Evolutionary conservation across 2,329 filamentous ascomycete genomes (phyloP).

Genomic region (Penicillium aurantiogriseum): DNA sequence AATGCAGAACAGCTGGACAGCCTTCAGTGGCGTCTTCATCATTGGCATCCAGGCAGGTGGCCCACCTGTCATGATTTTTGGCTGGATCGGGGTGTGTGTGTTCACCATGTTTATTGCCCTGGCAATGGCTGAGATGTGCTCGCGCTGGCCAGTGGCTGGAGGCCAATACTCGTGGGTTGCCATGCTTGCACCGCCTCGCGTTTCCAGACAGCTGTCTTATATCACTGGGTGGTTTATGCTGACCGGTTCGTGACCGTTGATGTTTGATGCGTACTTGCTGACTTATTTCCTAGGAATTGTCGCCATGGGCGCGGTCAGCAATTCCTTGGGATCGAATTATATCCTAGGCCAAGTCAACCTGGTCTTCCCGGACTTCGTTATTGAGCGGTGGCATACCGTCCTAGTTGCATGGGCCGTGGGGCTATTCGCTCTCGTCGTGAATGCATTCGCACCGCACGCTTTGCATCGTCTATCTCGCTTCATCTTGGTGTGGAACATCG

Average conservation of each 20-base stretch:
- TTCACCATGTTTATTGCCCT: conserved; percentile 52
- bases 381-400: conserved; percentile 57
- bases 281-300: conserved; percentile 24
- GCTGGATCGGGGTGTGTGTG: conserved; percentile 53
- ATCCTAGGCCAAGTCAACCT: conserved; percentile 55
- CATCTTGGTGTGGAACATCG: conserved; percentile 54
- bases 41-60: conserved; percentile 55
- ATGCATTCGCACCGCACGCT: conserved; percentile 50
- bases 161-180: conserved; percentile 58
- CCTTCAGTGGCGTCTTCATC: conserved; percentile 53
- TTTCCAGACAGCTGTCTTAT: conserved; percentile 42
- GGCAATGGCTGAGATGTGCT: conserved; percentile 57
- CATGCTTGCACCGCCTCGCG: conserved; percentile 50
- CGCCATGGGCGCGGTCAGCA: conserved; percentile 54
- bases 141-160: conserved; percentile 53
- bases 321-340: conserved; percentile 55
- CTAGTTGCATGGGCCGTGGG: conserved; percentile 52
- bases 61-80: conserved; percentile 57
- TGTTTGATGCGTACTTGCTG: neutral
- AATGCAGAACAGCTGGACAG: conserved; percentile 46
- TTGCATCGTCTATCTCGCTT: conserved; percentile 53
- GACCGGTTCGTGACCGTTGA: conserved; percentile 31
- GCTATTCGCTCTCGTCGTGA: conserved; percentile 45
- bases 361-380: conserved; percentile 50
- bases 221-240: conserved; percentile 49